Evolutionary conservation across 2,329 filamentous ascomycete species (phyloP), one percentile per base, ranked within the genome.

Genomic region (Aspergillus sp.): DNA sequence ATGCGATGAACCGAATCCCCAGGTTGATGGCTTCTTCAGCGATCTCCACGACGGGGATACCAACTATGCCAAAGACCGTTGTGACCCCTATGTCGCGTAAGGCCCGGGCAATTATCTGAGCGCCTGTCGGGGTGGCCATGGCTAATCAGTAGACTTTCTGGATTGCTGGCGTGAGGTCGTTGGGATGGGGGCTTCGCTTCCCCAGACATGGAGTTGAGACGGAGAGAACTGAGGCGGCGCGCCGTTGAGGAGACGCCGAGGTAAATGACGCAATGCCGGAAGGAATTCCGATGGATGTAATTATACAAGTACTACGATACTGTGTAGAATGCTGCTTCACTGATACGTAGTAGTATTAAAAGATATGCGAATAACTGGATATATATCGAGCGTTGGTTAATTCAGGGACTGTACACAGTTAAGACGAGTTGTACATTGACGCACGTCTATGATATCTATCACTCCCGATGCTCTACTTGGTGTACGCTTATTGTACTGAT

Each of bases 1-100:
- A 80, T 28, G 72, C 76, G 44, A 80, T 73, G 60, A 80, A 80
- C 29, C 75, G 70, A 50, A 81, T 78, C 1, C 77, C 77, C 38
- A 78, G 62, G 44, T 74, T 72, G 57, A 80, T 74, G 43, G 73
- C 75, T 61, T 78, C 72, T 59, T 80, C 76, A 26, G 75, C 77
- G 35, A 80, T 77, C 46, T 79, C 74, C 29, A 78, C 73, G 5
- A 79, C 72, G 7, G 76, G 76, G 34, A 78, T 71, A n/a, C 75
- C 76, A 29, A 77, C 74, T 30, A 77, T 68, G 38, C 75, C 75
- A 55, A 78, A 78, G 51, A 78, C 69, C 34, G 76, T 72, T 5
- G 64, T 67, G 12, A 79, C 69, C 8, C 73, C 72, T 4, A 78
- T 64, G 46, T 73, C 65, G 42, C 69, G 68, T 3, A 78, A 67